These are phyloP conservation scores for Mycena chlorophos DNA, from an alignment of 768 basidiomycete genomes.

Conservation along the genomic window DNA sequence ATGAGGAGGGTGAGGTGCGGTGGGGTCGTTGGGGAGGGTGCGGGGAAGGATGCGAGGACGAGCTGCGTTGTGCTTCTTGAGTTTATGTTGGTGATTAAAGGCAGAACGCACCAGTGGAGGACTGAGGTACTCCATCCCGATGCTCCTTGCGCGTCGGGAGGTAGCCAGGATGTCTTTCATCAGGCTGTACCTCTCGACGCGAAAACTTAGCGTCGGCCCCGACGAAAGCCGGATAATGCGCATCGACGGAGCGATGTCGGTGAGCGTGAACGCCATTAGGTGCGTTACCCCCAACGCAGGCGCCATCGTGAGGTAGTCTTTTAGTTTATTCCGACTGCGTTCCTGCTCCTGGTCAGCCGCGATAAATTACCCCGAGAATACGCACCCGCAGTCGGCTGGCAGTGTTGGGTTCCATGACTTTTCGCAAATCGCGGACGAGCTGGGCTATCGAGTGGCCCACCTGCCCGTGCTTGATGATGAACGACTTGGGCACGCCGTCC, in stretches of 20 bases:
- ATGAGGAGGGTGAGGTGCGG: slow-evolving; percentile 88
- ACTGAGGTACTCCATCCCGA: slow-evolving; percentile 87
- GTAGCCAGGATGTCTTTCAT: slow-evolving; percentile 78
- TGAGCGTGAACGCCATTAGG: slow-evolving; percentile 87
- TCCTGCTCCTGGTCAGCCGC: slow-evolving; percentile 56
- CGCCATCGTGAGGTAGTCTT: slow-evolving; percentile 91
- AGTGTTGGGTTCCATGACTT: slow-evolving; percentile 98
- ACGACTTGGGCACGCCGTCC: slow-evolving; percentile 74
- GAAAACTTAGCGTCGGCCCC: slow-evolving; percentile 92
- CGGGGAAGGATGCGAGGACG: slow-evolving; percentile 86
- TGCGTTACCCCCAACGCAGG: slow-evolving; percentile 91
- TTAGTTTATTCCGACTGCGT: slow-evolving; percentile 83
- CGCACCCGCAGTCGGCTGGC: slow-evolving; percentile 85
- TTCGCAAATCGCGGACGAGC: slow-evolving; percentile 89
- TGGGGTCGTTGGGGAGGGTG: slow-evolving; percentile 69
- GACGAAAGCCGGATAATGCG: slow-evolving; percentile 84
- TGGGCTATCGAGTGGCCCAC: slow-evolving; percentile 86
- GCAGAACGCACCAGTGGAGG: slow-evolving; percentile 75
- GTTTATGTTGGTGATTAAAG: neutral
- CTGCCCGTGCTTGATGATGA: slow-evolving; percentile 94
- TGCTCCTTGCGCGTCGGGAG: slow-evolving; percentile 66
- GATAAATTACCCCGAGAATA: slow-evolving; percentile 8
- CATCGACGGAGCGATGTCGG: slow-evolving; percentile 80
- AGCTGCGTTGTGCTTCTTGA: slow-evolving; percentile 50
- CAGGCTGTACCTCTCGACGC: slow-evolving; percentile 89